Percentiles rank a stretch among this genome's conserved stretches.
Conservation (phyloP, 2,329 filamentous ascomycete genomes). For the Neoscytalidium dimidiatum region DNA sequence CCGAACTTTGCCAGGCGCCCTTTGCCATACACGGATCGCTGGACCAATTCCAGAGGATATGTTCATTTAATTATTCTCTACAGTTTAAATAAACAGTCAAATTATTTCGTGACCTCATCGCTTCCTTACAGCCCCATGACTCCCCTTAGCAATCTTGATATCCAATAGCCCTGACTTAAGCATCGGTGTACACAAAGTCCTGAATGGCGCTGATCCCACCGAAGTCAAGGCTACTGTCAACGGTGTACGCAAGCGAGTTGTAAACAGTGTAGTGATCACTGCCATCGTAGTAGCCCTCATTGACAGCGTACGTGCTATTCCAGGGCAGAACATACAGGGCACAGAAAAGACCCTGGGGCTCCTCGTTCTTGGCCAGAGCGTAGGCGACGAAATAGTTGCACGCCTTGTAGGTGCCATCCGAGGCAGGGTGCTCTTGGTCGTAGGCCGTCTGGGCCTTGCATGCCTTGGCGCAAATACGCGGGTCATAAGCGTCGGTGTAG, state of each 20-base stretch:
- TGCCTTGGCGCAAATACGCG: conserved; percentile 12
- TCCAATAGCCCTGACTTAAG: background rate
- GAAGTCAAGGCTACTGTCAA: background rate
- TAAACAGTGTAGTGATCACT: conserved; percentile 14
- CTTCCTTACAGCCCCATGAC: background rate
- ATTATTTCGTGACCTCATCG: background rate
- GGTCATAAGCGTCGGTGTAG: conserved; percentile 18
- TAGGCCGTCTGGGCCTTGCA: conserved; percentile 1
- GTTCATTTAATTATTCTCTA: background rate
- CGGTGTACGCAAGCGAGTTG: conserved; percentile 16
- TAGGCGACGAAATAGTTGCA: conserved; percentile 19
- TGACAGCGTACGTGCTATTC: conserved; percentile 10
- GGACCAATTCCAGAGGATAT: too few relatives aligned
- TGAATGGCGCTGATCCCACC: background rate
- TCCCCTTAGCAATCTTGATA: background rate
- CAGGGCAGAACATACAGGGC: conserved; percentile 13
- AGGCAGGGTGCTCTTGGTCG: background rate
- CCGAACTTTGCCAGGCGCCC: background rate
- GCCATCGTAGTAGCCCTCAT: conserved; percentile 5
- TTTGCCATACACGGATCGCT: too few relatives aligned
- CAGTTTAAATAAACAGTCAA: background rate
- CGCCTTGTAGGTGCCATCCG: background rate
- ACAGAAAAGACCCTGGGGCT: conserved; percentile 9
- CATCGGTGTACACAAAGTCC: background rate
- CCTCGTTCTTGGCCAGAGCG: conserved; percentile 15